phyloP scores from a whole-genome alignment of 2,329 filamentous ascomycete genomes.

The Nannizzia gypsea region DNA sequence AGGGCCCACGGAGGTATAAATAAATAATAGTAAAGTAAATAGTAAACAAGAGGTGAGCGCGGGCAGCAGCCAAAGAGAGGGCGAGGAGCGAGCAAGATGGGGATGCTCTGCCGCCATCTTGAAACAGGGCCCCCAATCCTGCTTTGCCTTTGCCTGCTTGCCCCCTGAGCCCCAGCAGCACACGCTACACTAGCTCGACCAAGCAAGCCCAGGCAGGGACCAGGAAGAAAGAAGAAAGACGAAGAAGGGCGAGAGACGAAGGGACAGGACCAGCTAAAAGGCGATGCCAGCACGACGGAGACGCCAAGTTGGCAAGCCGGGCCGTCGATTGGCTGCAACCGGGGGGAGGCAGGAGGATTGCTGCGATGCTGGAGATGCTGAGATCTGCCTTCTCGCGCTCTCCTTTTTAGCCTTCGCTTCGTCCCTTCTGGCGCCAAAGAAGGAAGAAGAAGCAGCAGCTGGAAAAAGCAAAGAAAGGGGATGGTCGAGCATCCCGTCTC shows the following conservation, averaged over 20 bases:
- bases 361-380: too few species aligned
- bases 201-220: neutral
- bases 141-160: too few species aligned
- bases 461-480: too few species aligned
- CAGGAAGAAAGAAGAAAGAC: neutral
- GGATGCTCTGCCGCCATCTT: neutral
- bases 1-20: too few species aligned
- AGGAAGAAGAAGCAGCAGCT: neutral
- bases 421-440: neutral
- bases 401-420: too few species aligned
- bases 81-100: neutral
- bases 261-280: too few species aligned
- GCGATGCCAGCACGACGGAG: neutral
- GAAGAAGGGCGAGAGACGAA: neutral
- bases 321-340: neutral
- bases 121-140: neutral
- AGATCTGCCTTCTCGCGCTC: neutral
- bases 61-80: neutral
- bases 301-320: neutral
- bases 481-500: too few species aligned
- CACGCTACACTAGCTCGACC: neutral
- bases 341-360: neutral
- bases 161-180: neutral
- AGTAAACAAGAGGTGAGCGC: neutral
- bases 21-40: neutral